Percentiles rank a stretch among this genome's conserved stretches.
Evolutionary conservation across 768 basidiomycete species (phyloP).

Genomic region (Collybia sordida): DNA sequence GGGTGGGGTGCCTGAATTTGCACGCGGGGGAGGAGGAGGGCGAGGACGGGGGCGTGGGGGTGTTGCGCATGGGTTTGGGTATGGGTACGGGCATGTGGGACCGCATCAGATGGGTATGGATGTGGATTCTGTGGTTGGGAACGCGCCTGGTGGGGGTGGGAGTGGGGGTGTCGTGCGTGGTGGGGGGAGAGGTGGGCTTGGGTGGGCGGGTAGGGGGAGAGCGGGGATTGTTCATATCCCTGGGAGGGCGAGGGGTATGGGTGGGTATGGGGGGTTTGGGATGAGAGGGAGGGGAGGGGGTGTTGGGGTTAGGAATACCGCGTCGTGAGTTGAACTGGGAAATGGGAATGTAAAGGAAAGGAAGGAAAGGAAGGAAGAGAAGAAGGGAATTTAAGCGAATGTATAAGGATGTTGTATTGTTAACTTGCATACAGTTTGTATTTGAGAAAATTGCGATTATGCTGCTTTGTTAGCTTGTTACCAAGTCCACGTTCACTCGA

Average conservation of each 20-base stretch:
- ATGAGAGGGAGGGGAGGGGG: neutral
- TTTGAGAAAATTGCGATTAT: too few species aligned
- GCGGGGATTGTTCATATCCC: conserved; percentile 9
- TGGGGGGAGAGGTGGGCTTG: conserved; percentile 3
- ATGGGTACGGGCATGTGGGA: conserved; percentile 1
- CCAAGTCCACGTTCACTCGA: too few species aligned
- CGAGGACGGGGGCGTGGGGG: conserved; percentile 10
- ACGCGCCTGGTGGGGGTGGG: neutral
- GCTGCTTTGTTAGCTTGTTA: too few species aligned
- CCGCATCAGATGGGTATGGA: conserved; percentile 10
- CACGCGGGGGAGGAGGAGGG: conserved; percentile 20
- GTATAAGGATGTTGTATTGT: too few species aligned
- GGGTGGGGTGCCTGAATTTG: neutral
- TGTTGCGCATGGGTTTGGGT: conserved; percentile 3
- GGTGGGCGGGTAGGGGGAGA: conserved; percentile 16
- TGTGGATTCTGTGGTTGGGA: conserved; percentile 10
- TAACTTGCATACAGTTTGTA: too few species aligned
- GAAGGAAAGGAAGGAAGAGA: too few species aligned
- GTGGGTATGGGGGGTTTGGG: too few species aligned
- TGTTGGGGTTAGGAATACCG: neutral
- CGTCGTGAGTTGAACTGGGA: too few species aligned
- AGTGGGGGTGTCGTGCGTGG: too few species aligned
- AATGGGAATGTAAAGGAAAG: too few species aligned
- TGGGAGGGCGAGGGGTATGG: conserved; percentile 4
- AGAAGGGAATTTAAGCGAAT: too few species aligned